phyloP scores from a whole-genome alignment of 1,284 basidiomycete species.

The Fomitopsis betulina region DNA sequence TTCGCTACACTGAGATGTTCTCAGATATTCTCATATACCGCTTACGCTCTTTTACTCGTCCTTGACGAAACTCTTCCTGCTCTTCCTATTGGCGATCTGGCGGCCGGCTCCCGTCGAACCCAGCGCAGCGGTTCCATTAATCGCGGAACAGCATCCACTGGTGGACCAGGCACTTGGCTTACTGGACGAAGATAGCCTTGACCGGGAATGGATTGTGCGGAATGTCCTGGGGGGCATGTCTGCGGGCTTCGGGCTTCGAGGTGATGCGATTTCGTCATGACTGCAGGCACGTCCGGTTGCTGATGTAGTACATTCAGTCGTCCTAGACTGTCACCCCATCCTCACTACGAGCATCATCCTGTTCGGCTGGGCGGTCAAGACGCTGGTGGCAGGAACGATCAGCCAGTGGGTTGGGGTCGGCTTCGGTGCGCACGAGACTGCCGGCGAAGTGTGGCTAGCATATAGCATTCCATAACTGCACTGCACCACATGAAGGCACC shows the following conservation, averaged over 20 bases:
- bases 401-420: conserved; percentile 58
- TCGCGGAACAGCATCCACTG: conserved; percentile 27
- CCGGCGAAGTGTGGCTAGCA: conserved; percentile 61
- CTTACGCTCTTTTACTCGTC: conserved; percentile 85
- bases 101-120: conserved; percentile 37
- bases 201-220: conserved; percentile 82
- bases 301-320: conserved; percentile 41
- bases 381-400: conserved; percentile 52
- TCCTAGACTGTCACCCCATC: conserved; percentile 69
- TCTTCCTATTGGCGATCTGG: conserved; percentile 84
- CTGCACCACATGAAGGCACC: not conserved
- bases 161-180: conserved; percentile 39
- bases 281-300: not conserved
- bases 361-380: conserved; percentile 74
- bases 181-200: conserved; percentile 63
- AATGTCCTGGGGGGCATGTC: conserved; percentile 85
- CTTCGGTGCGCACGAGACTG: conserved; percentile 46
- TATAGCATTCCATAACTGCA: conserved; percentile 67
- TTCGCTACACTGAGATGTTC: not conserved
- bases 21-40: conserved; percentile 69
- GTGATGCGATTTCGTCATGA: conserved; percentile 23
- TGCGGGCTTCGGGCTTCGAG: conserved; percentile 64
- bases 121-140: conserved; percentile 14
- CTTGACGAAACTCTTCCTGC: conserved; percentile 80
- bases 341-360: conserved; percentile 78